phyloP scores from a whole-genome alignment of 768 basidiomycete genomes.

The Hygrocybe coccinea region DNA sequence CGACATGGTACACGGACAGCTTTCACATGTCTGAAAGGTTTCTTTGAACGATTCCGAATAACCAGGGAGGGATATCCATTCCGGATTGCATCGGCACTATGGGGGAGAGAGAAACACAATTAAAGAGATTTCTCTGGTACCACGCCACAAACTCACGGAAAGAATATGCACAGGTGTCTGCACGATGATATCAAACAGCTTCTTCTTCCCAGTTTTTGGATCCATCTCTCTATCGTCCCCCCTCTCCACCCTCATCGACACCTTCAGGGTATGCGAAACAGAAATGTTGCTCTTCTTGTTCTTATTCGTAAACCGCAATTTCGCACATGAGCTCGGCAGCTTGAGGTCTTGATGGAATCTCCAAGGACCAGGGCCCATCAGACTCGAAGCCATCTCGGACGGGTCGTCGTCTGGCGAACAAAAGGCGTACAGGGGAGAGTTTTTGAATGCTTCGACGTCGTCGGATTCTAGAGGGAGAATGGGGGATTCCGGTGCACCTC shows the following conservation, averaged over 20 bases:
- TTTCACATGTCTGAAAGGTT: constrained; percentile 28
- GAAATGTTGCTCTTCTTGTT: constrained; percentile 71
- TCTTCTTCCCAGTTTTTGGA: constrained; percentile 63
- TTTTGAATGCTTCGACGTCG: constrained; percentile 52
- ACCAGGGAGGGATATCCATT: constrained; percentile 73
- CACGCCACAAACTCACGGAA: constrained; percentile 51
- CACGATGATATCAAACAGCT: constrained; percentile 82
- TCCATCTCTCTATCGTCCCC: constrained; percentile 66
- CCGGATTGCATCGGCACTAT: constrained; percentile 77
- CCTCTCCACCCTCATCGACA: constrained; percentile 76
- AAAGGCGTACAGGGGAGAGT: constrained; percentile 61
- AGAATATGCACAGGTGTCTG: constrained; percentile 83
- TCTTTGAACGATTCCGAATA: constrained; percentile 54
- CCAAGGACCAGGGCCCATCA: constrained; percentile 88
- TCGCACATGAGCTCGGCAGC: constrained; percentile 59
- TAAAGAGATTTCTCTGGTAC: too few relatives aligned
- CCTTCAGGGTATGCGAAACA: constrained; percentile 73
- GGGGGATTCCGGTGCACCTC: too few relatives aligned
- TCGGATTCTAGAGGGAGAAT: constrained; percentile 79
- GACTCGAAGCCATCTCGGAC: constrained; percentile 51
- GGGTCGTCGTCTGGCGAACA: constrained; percentile 46
- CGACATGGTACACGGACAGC: constrained; percentile 42
- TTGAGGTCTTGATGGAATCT: constrained; percentile 62
- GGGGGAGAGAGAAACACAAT: not conserved
- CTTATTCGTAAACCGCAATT: constrained; percentile 73